phyloP scores from a whole-genome alignment of 352 stramenopile genomes.

The Aphanomyces cochlioides region DNA sequence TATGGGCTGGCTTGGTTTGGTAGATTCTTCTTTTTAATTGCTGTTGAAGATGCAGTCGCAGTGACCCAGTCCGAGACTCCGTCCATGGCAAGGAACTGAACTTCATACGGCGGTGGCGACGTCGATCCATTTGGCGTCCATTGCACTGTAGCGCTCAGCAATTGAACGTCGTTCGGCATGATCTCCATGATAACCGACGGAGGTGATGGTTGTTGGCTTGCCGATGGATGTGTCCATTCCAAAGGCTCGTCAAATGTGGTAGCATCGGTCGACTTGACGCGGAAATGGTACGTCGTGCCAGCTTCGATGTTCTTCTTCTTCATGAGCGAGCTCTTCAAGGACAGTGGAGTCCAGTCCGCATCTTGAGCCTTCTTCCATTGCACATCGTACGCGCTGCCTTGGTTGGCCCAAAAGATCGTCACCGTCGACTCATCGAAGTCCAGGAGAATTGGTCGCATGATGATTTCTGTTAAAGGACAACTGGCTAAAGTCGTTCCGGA shows the following conservation, averaged over 20 bases:
- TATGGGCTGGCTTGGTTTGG: background rate
- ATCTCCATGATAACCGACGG: conserved; percentile 16
- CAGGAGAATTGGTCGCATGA: conserved; percentile 4
- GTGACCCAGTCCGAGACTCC: conserved; percentile 17
- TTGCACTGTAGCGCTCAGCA: conserved; percentile 17
- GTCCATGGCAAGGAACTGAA: conserved; percentile 23
- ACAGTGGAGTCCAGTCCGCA: conserved; percentile 1
- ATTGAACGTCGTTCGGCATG: conserved; percentile 20
- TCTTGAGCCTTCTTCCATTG: conserved; percentile 9
- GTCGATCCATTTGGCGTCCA: background rate
- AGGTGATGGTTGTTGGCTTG: background rate
- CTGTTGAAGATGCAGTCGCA: background rate
- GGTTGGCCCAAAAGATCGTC: conserved; percentile 23
- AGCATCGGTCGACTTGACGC: conserved; percentile 12
- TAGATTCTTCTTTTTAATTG: conserved; percentile 29
- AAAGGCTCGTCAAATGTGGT: background rate
- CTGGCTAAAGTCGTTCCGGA: too few species aligned
- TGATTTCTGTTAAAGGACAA: background rate
- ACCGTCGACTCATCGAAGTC: conserved; percentile 22
- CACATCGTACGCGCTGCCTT: conserved; percentile 3
- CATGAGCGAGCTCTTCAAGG: conserved; percentile 17
- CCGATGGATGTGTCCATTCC: background rate
- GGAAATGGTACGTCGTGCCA: conserved; percentile 19
- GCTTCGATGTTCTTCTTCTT: conserved; percentile 29
- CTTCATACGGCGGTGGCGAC: background rate